Percentiles rank a stretch among this genome's conserved stretches.
phyloP scores from a whole-genome alignment of 2,329 filamentous ascomycete genomes.

The Bipolaris zeicola region DNA sequence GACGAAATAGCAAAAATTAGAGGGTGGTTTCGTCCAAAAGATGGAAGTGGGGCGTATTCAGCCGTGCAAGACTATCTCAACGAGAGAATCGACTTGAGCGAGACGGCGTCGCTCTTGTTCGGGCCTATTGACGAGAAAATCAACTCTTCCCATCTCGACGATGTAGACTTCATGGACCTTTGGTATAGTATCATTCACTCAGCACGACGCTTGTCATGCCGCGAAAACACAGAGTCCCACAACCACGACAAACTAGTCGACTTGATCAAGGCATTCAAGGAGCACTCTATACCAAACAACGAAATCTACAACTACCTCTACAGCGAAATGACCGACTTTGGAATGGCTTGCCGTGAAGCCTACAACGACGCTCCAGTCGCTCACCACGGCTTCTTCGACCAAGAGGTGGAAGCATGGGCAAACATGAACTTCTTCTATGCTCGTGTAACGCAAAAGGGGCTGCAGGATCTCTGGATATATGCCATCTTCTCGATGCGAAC shows the following conservation, averaged over 20 bases:
- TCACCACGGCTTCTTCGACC: constrained; percentile 18
- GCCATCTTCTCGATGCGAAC: constrained; percentile 38
- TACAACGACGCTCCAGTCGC: constrained; percentile 37
- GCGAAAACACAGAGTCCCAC: background rate
- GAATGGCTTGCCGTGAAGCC: constrained; percentile 33
- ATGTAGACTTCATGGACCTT: constrained; percentile 30
- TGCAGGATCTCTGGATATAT: constrained; percentile 29
- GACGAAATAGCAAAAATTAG: constrained; percentile 39
- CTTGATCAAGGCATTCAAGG: constrained; percentile 33
- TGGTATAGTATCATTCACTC: constrained; percentile 43
- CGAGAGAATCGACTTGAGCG: constrained; percentile 20
- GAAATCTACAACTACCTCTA: constrained; percentile 30
- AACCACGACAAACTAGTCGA: constrained; percentile 27
- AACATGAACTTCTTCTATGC: constrained; percentile 44
- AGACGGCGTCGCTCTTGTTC: constrained; percentile 25
- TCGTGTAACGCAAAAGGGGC: constrained; percentile 20
- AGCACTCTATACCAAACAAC: constrained; percentile 26
- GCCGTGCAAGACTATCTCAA: constrained; percentile 32
- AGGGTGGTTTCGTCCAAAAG: constrained; percentile 37
- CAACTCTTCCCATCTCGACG: constrained; percentile 21
- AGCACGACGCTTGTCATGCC: constrained; percentile 31
- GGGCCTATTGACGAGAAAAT: constrained; percentile 36
- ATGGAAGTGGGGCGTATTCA: constrained; percentile 29
- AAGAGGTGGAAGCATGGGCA: constrained; percentile 38
- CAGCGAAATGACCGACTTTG: constrained; percentile 27